Percentiles rank a stretch among this genome's conserved stretches.
Conservation (phyloP, 192 early-diverging fungal genomes). For the Coemansia sp. region DNA sequence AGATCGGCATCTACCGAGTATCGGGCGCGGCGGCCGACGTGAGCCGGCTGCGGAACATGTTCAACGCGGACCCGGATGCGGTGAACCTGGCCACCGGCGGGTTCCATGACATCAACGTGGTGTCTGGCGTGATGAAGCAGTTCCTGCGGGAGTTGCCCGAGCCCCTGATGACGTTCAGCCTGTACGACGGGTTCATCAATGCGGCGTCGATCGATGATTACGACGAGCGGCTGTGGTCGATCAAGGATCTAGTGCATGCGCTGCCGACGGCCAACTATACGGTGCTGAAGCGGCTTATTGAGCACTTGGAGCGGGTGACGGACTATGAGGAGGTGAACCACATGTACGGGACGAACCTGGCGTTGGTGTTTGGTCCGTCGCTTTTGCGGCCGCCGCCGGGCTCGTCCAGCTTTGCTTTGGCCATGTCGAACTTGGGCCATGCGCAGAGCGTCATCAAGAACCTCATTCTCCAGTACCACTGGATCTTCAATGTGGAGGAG, state of each 20-base stretch:
- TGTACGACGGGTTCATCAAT: conserved; percentile 78
- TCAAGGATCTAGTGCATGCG: conserved; percentile 61
- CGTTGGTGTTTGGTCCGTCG: conserved; percentile 95
- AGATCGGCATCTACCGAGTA: conserved; percentile 71
- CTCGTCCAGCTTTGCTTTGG: conserved; percentile 54
- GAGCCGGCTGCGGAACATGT: conserved; percentile 52
- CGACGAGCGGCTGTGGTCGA: conserved; percentile 66
- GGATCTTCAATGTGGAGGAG: conserved; percentile 66
- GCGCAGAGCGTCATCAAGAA: conserved; percentile 67
- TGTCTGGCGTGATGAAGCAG: conserved; percentile 88
- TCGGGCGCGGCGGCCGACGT: conserved; percentile 61
- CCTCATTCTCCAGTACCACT: conserved; percentile 71
- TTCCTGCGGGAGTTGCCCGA: conserved; percentile 93
- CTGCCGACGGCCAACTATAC: conserved; percentile 59
- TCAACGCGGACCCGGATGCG: conserved; percentile 56
- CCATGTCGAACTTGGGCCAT: conserved; percentile 70
- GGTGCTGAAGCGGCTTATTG: conserved; percentile 62
- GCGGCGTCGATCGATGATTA: conserved; percentile 62
- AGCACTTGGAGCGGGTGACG: conserved; percentile 69
- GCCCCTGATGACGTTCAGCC: conserved; percentile 77
- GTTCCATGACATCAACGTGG: conserved; percentile 71
- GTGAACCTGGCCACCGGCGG: conserved; percentile 56
- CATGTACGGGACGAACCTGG: conserved; percentile 86
- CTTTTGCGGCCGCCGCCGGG: conserved; percentile 64
- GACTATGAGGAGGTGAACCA: conserved; percentile 75